phyloP scores from a whole-genome alignment of 441 rosid species.

The Populus hybrid region DNA sequence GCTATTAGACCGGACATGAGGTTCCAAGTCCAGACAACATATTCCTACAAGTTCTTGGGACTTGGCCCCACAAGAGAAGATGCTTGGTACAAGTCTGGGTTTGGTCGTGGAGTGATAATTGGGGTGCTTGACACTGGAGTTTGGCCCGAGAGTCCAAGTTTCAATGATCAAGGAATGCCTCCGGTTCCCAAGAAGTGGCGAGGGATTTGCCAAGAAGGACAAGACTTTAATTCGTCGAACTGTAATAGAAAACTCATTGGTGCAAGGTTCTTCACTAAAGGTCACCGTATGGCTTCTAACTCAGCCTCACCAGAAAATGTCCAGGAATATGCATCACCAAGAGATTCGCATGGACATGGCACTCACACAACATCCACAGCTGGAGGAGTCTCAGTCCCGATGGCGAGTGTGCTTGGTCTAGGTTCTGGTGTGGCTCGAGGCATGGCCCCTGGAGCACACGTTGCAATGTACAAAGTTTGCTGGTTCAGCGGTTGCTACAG shows the following conservation, averaged over 20 bases:
- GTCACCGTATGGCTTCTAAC: conserved; percentile 39
- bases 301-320: conserved; percentile 39
- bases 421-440: conserved; percentile 76
- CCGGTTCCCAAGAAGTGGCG: conserved; percentile 70
- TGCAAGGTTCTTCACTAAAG: conserved; percentile 74
- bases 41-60: conserved; percentile 78
- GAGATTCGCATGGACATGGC: conserved; percentile 90
- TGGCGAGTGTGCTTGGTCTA: conserved; percentile 66
- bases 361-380: conserved; percentile 89
- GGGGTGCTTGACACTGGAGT: conserved; percentile 77
- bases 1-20: conserved; percentile 72
- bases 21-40: conserved; percentile 73
- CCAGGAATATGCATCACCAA: conserved; percentile 68
- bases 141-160: conserved; percentile 81
- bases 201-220: conserved; percentile 63
- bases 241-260: conserved; percentile 75
- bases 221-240: conserved; percentile 38
- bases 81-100: conserved; percentile 68
- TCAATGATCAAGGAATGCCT: conserved; percentile 61
- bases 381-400: conserved; percentile 56
- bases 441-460: conserved; percentile 70
- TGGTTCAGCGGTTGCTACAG: conserved; percentile 77
- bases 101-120: conserved; percentile 67
- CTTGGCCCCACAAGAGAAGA: conserved; percentile 53
- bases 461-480: conserved; percentile 75